A percentile compares a stretch with the other conserved stretches of the same genome.
These are phyloP conservation scores for Talaromyces sp. DNA, from an alignment of 2,329 filamentous ascomycete species.

Conservation along the genomic window DNA sequence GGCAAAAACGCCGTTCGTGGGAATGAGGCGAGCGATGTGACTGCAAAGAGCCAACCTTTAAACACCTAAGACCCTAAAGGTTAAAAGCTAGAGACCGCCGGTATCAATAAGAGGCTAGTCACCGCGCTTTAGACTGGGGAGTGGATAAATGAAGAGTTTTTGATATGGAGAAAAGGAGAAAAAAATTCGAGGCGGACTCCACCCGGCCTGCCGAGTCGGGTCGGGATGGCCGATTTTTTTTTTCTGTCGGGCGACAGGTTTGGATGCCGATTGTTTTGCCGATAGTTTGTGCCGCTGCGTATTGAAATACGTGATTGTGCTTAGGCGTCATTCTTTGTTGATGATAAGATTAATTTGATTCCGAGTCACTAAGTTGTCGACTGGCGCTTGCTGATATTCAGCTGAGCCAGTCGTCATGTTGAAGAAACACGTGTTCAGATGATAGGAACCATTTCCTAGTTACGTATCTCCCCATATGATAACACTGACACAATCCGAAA, in stretches of 20 bases:
- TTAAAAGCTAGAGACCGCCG: not conserved
- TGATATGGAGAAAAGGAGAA: not conserved
- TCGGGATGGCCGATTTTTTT: constrained; percentile 1
- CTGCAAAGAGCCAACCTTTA: not conserved
- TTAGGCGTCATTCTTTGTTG: no score
- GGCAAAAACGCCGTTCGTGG: not conserved
- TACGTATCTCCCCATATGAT: not conserved
- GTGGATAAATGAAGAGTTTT: not conserved
- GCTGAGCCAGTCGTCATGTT: not conserved
- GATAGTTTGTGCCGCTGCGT: not conserved
- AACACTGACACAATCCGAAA: not conserved
- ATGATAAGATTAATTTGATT: no score
- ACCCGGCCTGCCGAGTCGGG: constrained; percentile 6
- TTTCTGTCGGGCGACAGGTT: not conserved
- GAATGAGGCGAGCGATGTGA: not conserved
- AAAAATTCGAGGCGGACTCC: not conserved
- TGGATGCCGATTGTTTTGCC: constrained; percentile 1
- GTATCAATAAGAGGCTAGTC: not conserved
- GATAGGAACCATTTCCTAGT: not conserved
- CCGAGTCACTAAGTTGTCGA: not conserved
- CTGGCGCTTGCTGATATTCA: not conserved
- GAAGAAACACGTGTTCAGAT: not conserved
- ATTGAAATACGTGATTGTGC: no score
- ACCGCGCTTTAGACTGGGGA: not conserved
- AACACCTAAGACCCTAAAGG: no score